Evolutionary conservation across 2,329 filamentous ascomycete species (phyloP), one percentile per base, ranked within the genome.

Genomic region (Xylaria sp.): DNA sequence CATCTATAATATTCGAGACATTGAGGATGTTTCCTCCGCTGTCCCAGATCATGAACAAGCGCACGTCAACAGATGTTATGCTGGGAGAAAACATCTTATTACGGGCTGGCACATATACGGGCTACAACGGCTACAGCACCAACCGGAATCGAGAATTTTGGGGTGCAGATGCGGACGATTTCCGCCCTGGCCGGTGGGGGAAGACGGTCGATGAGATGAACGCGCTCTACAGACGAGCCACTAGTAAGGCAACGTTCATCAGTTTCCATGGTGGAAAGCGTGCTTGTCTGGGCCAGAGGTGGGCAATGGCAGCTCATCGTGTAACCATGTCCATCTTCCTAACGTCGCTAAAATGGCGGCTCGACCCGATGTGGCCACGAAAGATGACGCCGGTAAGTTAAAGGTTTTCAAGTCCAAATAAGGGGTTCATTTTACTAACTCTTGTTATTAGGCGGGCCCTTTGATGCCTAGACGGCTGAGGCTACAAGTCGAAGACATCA

Each of bases 21-120:
- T 75, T 84, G 12, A 79, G 82, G 1, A 74, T 84, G 47, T 82
- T 79, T 59, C 82, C 82, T 0, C 81, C 82, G 7, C 78, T 84
- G 53, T 78, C 75, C 0, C 81, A 83, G 61, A 73, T 84, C 43
- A 79, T 83, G 65, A 84, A 84, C 57, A 76, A 81, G 5, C 75
- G 76, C 3, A 76, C 76, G 0, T 64, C 67, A 42, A 57, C 46
- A 15, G 51, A 70, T 3, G 64, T 66, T 5, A 43, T 68, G 2
- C 68, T 76, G 0, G 71, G 74, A 12, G 63, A 70, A 23, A 65
- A 74, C 2, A 67, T 79, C n/a, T 57, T 69, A 2, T 71, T 79
- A 14, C 76, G 76, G 1, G 65, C 66, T 46, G 75, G 74, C 4
- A 79, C 76, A 1, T 80, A 76, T 62, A 67, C 79, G 3, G 78